Base-by-base conservation (phyloP, 2,329 filamentous ascomycete genomes). In the Ophiostoma sp. region DNA sequence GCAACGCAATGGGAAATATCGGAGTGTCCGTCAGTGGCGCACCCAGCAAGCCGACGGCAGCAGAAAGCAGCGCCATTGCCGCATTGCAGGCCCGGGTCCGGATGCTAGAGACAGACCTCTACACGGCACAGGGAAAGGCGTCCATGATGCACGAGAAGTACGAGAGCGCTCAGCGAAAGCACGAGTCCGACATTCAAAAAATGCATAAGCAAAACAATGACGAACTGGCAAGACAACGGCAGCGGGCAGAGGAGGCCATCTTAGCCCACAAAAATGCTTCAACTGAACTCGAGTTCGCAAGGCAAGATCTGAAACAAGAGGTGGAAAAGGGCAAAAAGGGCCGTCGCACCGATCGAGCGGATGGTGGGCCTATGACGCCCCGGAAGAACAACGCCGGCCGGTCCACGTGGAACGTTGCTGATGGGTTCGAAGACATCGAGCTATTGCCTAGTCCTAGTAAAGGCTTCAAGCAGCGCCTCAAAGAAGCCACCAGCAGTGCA, bases 371-470 rank as follows among this genome's bases (percentile, higher is more conserved):
- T 0, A 75, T 78, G 0, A 82, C 80, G 0, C 91, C 89, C 0
- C 88, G 88, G 2, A 90, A 83, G 74, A 65, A 60, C 12, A 60
- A 68, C 0, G 66, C 67, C 3, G 70, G 65, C 18, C 88, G 72
- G 1, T 77, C 81, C 41, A 87, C 84, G 0, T 85, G 85, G 77
- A 81, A 83, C 1, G 79, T 90, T 65, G 84, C 89, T 1, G 91
- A 95, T 77, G 91, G 91, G 0, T 95, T 95, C 73, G 90, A 93
- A 70, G 87, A 91, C 70, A 80, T 86, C 71, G 85, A 87, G 70
- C 80, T 86, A 67, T 79, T 81, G 7, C 75, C 77, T 5, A 87
- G 85, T 68, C 85, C 85, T 0, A 83, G 77, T 74, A 86, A 84
- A 72, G 80, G 79, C 0, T 79, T 81, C 66, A 77, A 79, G 2